Evolutionary conservation across 169 alveolate species (phyloP), one percentile per base, ranked within the genome.

Genomic region (Cyclospora cayetanensis): DNA sequence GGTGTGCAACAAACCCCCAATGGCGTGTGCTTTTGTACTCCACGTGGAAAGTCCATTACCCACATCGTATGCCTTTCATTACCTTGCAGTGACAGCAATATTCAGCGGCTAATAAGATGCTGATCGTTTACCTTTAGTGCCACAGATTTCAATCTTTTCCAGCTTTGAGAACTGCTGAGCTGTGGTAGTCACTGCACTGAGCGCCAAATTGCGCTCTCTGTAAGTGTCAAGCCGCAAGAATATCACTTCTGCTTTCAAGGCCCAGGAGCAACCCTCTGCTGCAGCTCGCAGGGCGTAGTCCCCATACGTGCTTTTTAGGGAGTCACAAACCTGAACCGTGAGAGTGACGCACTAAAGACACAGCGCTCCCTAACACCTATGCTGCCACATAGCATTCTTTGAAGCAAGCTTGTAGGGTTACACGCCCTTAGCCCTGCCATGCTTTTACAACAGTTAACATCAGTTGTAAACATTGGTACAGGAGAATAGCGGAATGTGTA

Each of bases 151-250:
- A 80, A 97, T 97, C 84, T 97, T 95, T 55, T 97, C 97, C 90
- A 98, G 96, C 94, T 97, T 97, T 90, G 93, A 95, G 92, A 98
- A 97, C 91, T 98, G 97, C 60, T 97, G 97, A 41, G 96, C 96
- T 7, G 98, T 97, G 93, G 93, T 94, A 11, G 99, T 97, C 79
- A 98, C 95, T 90, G 97, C 98, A 79, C 96, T 94, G 53, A 97
- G 97, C 85, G 97, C 99, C 35, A 97, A 97, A 93, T 98, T 96
- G 90, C 99, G 96, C 90, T 97, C 99, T 55, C 97, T 92, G 95
- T 97, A 98, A 20, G 99, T 95, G 93, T 98, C 99, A 34, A 98
- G 95, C 86, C 99, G 95, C 39, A 96, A 97, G 94, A 97, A 97
- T 41, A 98, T 91, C 31, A 98, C 98, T 76, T 96, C 96, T 43